Conservation (phyloP, 257 asterid genomes). For the Apocynum venetum region DNA sequence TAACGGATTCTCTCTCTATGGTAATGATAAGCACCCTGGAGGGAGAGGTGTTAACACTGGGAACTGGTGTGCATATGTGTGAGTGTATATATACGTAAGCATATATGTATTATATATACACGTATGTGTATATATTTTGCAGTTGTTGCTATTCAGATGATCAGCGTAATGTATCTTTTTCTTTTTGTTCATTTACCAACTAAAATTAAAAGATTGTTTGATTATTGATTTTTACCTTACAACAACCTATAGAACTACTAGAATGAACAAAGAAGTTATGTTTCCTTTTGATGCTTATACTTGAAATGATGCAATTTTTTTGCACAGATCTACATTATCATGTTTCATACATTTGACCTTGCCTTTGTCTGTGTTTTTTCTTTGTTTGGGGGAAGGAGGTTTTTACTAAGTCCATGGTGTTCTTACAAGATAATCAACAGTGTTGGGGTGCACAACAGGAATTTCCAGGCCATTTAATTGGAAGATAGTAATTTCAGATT, state of each 20-base stretch:
- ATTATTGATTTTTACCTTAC: background rate
- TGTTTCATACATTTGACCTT: background rate
- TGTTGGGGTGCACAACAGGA: background rate
- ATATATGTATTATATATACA: too few species aligned
- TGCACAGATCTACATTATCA: background rate
- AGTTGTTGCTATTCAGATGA: background rate
- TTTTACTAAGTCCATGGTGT: background rate
- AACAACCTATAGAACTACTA: background rate
- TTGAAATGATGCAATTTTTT: background rate
- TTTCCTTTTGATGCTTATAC: background rate
- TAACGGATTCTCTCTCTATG: background rate
- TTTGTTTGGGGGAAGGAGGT: background rate
- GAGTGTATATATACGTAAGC: background rate
- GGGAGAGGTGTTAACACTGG: background rate
- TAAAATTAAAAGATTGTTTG: background rate
- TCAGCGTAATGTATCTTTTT: background rate
- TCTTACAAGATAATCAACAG: background rate
- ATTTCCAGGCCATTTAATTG: background rate
- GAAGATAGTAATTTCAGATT: background rate
- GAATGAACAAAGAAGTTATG: background rate
- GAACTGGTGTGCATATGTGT: too few species aligned
- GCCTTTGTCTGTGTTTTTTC: background rate
- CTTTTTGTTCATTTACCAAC: background rate
- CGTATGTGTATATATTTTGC: too few species aligned
- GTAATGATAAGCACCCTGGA: background rate